These are phyloP conservation scores for Brasenia schreberi DNA, from an alignment of 164 flowering plant genomes.

Conservation along the genomic window DNA sequence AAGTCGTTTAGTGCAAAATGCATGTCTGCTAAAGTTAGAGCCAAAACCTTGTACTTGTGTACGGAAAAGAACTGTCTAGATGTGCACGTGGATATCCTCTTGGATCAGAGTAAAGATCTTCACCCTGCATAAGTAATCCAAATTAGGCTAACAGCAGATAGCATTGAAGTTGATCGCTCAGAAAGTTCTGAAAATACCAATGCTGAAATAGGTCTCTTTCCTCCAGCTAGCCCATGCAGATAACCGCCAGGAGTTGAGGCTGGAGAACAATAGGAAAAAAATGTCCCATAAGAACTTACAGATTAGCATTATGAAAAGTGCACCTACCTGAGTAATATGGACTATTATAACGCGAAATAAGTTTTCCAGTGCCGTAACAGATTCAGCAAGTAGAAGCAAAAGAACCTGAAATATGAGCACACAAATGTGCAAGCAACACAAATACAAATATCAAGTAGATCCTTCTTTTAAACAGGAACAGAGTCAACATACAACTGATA, in stretches of 20 bases:
- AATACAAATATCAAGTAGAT: no score
- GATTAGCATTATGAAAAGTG: background rate
- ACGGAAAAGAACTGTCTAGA: slow-evolving; percentile 12
- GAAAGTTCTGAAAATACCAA: slow-evolving; percentile 9
- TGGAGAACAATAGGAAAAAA: background rate
- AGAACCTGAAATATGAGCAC: no score
- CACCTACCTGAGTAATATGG: no score
- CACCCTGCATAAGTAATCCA: slow-evolving; percentile 13
- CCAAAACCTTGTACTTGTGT: slow-evolving; percentile 16
- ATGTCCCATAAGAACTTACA: background rate
- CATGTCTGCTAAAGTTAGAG: background rate
- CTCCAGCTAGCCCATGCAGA: slow-evolving; percentile 12
- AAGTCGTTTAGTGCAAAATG: background rate
- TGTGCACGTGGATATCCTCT: slow-evolving; percentile 15
- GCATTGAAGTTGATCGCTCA: background rate
- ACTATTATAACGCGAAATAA: no score
- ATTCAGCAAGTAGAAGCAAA: no score
- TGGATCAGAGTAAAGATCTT: slow-evolving; percentile 12
- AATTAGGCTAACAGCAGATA: background rate
- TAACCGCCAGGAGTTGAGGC: slow-evolving; percentile 1
- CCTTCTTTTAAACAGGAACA: no score
- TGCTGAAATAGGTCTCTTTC: slow-evolving; percentile 15
- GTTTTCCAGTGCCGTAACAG: no score
- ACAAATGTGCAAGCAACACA: no score
- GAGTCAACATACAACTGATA: no score